Evolutionary conservation across 2,329 filamentous ascomycete genomes (phyloP), one percentile per base, ranked within the genome.

Genomic region (Incumbomyces delicatus): DNA sequence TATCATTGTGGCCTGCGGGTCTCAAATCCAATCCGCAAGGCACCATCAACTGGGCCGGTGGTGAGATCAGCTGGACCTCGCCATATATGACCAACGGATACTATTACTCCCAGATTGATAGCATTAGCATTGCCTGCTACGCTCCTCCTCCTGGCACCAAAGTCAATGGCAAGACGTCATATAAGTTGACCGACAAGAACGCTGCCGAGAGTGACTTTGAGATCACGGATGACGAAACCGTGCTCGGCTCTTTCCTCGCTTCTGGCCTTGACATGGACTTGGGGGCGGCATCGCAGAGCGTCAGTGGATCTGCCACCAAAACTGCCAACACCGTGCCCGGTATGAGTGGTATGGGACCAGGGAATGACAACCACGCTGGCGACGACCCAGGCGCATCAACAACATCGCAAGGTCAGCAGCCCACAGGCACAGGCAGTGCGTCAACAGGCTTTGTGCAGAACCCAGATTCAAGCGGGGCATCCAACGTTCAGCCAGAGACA

Each of bases 1-100:
- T 98, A 42, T 96, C 92, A 13, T 80, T 98, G 60, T 98, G 92
- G 92, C 92, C 92, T 34, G 92, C 87, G 60, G 92, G 92, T 62
- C 77, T 85, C 39, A 68, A 79, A 8, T 75, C 74, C 61, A 95
- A 95, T 65, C 83, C 78, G 34, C 62, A 85, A 63, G 92, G 92
- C 47, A 96, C 92, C 30, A 77, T 95, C 54, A 74, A 81, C 45
- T 98, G 92, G 92, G 87, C 90, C 14, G 92, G 92, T 61, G 92
- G 92, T 58, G 69, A 77, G 44, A 90, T 98, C 53, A 76, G 94
- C 72, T 98, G 92, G 90, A 71, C 85, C 62, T 79, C 77, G 54
- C 70, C 74, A 16, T 85, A 94, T 66, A 90, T 96, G 73, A 72
- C 87, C 68, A 74, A 86, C 60, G 86, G 87, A 29, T 96, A 95